A percentile compares a stretch with the other conserved stretches of the same genome.
These are phyloP conservation scores for Bacterosira constricta DNA, from an alignment of 108 stramenopile species.

Conservation along the genomic window DNA sequence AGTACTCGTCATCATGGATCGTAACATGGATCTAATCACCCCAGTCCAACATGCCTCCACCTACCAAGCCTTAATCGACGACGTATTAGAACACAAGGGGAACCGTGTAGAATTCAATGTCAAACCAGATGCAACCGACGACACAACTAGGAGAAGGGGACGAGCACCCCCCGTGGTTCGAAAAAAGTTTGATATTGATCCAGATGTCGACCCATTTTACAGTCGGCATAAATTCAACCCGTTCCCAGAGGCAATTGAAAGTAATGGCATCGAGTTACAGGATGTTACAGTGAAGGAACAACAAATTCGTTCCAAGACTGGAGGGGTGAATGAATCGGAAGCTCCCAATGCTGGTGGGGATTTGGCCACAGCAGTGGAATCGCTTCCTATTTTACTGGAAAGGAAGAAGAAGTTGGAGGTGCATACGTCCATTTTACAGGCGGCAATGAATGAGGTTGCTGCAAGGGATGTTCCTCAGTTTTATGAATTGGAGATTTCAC, in stretches of 20 bases:
- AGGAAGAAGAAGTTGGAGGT: slow-evolving; percentile 95
- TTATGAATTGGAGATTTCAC: slow-evolving; percentile 88
- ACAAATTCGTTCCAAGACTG: slow-evolving; percentile 76
- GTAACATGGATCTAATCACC: slow-evolving; percentile 92
- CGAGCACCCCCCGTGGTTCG: slow-evolving; percentile 49
- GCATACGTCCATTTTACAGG: slow-evolving; percentile 96
- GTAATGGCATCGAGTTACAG: slow-evolving; percentile 92
- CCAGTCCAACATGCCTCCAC: slow-evolving; percentile 92
- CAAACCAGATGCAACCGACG: slow-evolving; percentile 20
- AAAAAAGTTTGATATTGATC: slow-evolving; percentile 95
- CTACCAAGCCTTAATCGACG: slow-evolving; percentile 97
- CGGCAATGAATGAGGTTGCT: slow-evolving; percentile 97
- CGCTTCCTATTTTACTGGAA: slow-evolving; percentile 92
- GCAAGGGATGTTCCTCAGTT: slow-evolving; percentile 96
- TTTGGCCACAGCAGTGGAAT: slow-evolving; percentile 91
- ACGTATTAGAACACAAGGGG: slow-evolving; percentile 86
- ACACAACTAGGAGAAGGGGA: slow-evolving; percentile 36
- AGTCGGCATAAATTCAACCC: slow-evolving; percentile 89
- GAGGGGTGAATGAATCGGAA: slow-evolving; percentile 37
- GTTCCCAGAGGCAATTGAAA: slow-evolving; percentile 98
- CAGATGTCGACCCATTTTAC: slow-evolving; percentile 89
- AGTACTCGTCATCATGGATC: slow-evolving; percentile 94
- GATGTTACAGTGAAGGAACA: slow-evolving; percentile 83
- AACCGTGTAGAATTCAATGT: slow-evolving; percentile 92
- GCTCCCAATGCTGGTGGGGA: slow-evolving; percentile 48